Evolutionary conservation across 129 eudicot genomes (phyloP), one percentile per base, ranked within the genome.

Genomic region (Lactuca sativa): DNA sequence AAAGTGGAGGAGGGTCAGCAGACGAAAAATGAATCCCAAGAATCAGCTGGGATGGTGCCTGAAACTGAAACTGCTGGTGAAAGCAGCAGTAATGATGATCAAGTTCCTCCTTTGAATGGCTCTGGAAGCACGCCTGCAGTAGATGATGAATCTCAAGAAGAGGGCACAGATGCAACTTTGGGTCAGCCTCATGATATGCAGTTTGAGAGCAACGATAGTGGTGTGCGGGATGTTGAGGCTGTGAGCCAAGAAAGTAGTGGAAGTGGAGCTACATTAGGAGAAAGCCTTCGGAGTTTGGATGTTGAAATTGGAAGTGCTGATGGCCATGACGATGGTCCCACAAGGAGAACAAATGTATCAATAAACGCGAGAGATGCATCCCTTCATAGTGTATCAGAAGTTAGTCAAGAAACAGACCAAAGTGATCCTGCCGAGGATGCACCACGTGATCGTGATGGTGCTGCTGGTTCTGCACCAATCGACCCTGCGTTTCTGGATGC

Each of bases 271-370:
- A 89, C 97, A 7, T 73, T 93, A 60, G 98, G 96, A 57, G 98
- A 93, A 78, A 93, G 98, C 77, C 87, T 93, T 34, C 84, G 97
- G 11, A 93, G 98, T 84, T 84, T 93, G 11, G 98, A 93, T 83
- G 98, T 93, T 70, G 98, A 93, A 80, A 93, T 89, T 69, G 98
- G 98, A 48, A 93, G 98, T 82, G 96, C 96, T 44, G 98, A 93
- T 87, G 98, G 98, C 38, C 96, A 93, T 67, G 98, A 93, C 83
- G 98, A 93, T 73, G 91, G 86, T 73, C 52, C 85, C 91, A 48
- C 79, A 17, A 86, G 98, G 82, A 92, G 98, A 81, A 55, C 62
- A 17, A 86, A 68, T 70, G 82, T 73, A 34, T 72, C 87, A 17
- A 65, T 61, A 64, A 63, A 85, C 33, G 95, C 66, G 56, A 87